A percentile compares a stretch with the other conserved stretches of the same genome.
Conservation (phyloP, 345 rosid species). For the Limnanthes douglasii region DNA sequence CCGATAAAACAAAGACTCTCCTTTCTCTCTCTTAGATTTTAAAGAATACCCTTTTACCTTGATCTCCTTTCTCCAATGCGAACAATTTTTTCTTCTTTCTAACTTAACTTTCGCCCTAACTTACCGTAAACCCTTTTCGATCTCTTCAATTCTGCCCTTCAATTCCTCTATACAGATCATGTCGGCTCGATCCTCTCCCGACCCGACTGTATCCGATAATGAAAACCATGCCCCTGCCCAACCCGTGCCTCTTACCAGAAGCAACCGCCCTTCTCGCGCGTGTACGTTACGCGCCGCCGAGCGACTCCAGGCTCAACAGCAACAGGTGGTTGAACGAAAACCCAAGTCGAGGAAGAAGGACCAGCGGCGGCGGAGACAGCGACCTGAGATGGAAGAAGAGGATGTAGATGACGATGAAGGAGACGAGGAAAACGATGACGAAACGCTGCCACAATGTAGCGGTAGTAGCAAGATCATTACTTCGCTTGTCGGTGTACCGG, state of each 20-base stretch:
- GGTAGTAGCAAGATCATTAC: conserved; percentile 55
- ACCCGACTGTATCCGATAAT: conserved; percentile 19
- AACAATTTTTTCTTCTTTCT: conserved; percentile 16
- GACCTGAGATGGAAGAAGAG: conserved; percentile 21
- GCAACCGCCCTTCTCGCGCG: conserved; percentile 88
- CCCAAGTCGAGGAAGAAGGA: conserved; percentile 43
- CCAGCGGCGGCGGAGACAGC: conserved; percentile 18
- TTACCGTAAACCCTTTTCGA: conserved; percentile 24
- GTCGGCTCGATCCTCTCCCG: conserved; percentile 33
- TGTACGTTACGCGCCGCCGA: conserved; percentile 82
- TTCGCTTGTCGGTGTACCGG: conserved; percentile 61
- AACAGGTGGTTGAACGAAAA: conserved; percentile 47
- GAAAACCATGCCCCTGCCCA: conserved; percentile 13
- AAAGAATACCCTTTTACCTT: conserved; percentile 4
- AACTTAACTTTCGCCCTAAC: conserved; percentile 17
- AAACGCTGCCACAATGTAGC: conserved; percentile 29
- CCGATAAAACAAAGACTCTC: conserved; percentile 7
- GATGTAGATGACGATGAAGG: conserved; percentile 32
- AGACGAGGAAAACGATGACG: conserved; percentile 8
- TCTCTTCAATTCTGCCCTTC: conserved; percentile 32
- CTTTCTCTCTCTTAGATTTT: conserved; percentile 9
- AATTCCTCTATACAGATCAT: conserved; percentile 29
- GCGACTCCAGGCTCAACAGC: conserved; percentile 46
- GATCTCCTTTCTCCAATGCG: conserved; percentile 17
- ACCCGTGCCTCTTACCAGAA: conserved; percentile 15